phyloP scores from a whole-genome alignment of 202 grass and related monocot species.

The Zizania palustris region DNA sequence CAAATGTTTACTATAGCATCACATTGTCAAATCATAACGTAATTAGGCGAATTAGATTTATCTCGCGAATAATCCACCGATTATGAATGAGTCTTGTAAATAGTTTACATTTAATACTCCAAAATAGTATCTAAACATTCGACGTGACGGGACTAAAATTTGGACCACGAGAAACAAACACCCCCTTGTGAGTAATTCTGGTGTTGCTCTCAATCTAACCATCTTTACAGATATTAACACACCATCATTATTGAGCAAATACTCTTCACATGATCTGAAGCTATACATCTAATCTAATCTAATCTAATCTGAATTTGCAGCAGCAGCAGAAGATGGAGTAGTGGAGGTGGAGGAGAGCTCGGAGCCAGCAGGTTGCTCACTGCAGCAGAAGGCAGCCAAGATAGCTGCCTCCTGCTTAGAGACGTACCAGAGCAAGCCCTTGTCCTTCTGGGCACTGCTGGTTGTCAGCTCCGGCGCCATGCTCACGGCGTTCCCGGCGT shows the following conservation, averaged over 20 bases:
- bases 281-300: background rate
- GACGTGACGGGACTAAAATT: too few relatives aligned
- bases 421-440: conserved; percentile 57
- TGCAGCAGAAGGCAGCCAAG: conserved; percentile 37
- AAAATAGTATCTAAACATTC: too few relatives aligned
- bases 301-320: background rate
- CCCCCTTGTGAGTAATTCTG: background rate
- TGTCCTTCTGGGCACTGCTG: conserved; percentile 63
- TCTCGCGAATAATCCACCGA: too few relatives aligned
- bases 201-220: background rate
- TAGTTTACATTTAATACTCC: too few relatives aligned
- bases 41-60: too few relatives aligned
- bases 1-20: too few relatives aligned
- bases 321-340: conserved; percentile 2
- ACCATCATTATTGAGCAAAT: background rate
- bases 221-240: background rate
- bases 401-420: conserved; percentile 30
- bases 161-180: too few relatives aligned
- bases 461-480: conserved; percentile 54
- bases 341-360: conserved; percentile 18
- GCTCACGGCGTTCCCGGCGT: conserved; percentile 83
- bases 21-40: too few relatives aligned
- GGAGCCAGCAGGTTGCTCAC: conserved; percentile 1
- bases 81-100: too few relatives aligned
- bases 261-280: background rate